Evolutionary conservation across 371 early-diverging fungal genomes (phyloP).

Genomic region (Chytridiales sp.): DNA sequence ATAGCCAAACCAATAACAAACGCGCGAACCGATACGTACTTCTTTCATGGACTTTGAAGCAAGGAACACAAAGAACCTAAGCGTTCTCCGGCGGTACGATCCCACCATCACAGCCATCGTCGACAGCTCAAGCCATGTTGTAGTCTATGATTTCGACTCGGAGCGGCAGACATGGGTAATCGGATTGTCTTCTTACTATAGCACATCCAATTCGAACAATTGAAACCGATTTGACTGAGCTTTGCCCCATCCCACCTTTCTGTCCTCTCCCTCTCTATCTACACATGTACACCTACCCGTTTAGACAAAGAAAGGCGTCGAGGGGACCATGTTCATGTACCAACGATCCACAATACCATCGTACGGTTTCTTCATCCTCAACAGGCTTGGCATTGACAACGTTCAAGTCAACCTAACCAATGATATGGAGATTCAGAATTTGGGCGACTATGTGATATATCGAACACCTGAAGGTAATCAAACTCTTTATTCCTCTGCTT

Average conservation of each 20-base stretch:
- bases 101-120: constrained; percentile 62
- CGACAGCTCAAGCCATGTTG: constrained; percentile 72
- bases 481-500: background rate
- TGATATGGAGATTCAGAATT: constrained; percentile 61
- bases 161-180: constrained; percentile 68
- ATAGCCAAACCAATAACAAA: too few species aligned
- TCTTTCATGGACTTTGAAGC: constrained; percentile 34
- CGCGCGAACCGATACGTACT: too few species aligned
- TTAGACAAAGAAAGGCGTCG: constrained; percentile 69
- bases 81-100: constrained; percentile 72
- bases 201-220: background rate
- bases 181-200: constrained; percentile 3
- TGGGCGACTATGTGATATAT: constrained; percentile 70
- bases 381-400: constrained; percentile 67
- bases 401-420: constrained; percentile 55
- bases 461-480: constrained; percentile 58
- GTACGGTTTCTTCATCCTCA: constrained; percentile 68
- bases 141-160: constrained; percentile 74
- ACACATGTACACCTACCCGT: background rate
- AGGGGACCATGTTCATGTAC: constrained; percentile 65
- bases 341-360: constrained; percentile 51
- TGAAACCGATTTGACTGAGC: background rate
- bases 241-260: background rate
- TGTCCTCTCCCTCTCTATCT: background rate
- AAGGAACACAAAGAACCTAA: constrained; percentile 57